Conservation (phyloP, 2,329 filamentous ascomycete species). For the Didymella keratinophila region DNA sequence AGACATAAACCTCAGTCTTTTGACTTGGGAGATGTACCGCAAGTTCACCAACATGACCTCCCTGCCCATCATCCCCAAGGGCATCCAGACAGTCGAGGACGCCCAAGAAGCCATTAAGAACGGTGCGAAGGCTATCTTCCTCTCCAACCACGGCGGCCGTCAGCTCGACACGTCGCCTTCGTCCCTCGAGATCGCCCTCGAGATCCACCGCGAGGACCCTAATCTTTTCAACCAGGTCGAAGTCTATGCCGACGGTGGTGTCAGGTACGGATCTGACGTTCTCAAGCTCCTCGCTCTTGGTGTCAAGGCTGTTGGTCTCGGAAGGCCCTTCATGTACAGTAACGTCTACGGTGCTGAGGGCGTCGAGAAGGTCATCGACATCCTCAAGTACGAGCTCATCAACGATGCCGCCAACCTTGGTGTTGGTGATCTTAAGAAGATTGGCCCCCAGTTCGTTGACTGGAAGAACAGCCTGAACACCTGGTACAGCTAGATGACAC, state of each 20-base stretch:
- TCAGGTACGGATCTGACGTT: conserved; percentile 51
- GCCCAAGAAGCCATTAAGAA: conserved; percentile 47
- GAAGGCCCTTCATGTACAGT: conserved; percentile 60
- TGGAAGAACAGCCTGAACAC: conserved; percentile 27
- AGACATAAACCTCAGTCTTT: conserved; percentile 38
- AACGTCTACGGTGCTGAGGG: conserved; percentile 67
- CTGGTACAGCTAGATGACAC: conserved; percentile 25
- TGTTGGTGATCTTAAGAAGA: conserved; percentile 41
- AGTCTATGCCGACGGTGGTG: conserved; percentile 53
- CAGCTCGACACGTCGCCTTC: conserved; percentile 63
- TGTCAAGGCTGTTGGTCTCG: conserved; percentile 55
- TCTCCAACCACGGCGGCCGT: conserved; percentile 55
- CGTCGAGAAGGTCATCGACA: conserved; percentile 63
- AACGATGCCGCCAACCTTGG: conserved; percentile 47
- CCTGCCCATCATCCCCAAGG: conserved; percentile 52
- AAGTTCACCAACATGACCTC: conserved; percentile 48
- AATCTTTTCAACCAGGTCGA: conserved; percentile 52
- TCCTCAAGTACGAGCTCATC: conserved; percentile 61
- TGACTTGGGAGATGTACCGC: conserved; percentile 49
- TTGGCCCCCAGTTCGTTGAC: conserved; percentile 36
- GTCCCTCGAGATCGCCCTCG: conserved; percentile 77
- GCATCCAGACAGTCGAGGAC: conserved; percentile 52
- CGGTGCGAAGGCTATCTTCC: conserved; percentile 50
- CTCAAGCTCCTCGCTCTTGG: conserved; percentile 51
- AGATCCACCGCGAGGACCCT: conserved; percentile 68